phyloP scores from a whole-genome alignment of 2,329 filamentous ascomycete species.

The Tolypocladium pustulatum region DNA sequence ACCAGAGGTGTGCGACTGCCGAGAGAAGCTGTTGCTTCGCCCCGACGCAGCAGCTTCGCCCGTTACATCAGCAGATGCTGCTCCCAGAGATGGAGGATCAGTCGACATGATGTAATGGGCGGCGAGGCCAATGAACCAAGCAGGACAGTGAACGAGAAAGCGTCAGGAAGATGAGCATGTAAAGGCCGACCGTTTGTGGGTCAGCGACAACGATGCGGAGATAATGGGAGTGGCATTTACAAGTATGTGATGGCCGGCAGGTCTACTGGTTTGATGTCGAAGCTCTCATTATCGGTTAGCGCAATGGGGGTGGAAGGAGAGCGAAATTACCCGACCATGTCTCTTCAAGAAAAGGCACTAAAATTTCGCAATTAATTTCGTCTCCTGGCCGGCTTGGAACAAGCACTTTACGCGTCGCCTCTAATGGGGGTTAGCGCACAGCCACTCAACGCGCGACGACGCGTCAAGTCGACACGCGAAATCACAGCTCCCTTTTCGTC shows the following conservation, averaged over 20 bases:
- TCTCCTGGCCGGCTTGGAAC: not conserved
- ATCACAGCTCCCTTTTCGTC: constrained; percentile 9
- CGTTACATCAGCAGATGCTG: constrained; percentile 10
- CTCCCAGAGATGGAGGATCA: constrained; percentile 21
- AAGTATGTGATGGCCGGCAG: not conserved
- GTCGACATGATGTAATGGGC: constrained; percentile 18
- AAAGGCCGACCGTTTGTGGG: not conserved
- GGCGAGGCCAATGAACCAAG: not conserved
- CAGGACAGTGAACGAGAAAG: not conserved
- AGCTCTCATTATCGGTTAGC: not conserved
- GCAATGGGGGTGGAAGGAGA: not conserved
- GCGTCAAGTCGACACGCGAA: constrained; percentile 12
- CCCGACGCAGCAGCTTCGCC: constrained; percentile 12
- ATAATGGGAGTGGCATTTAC: not conserved
- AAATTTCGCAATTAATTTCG: not conserved
- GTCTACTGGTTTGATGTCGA: not conserved
- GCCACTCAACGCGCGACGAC: constrained; percentile 34
- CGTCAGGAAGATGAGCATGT: not conserved
- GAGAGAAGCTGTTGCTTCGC: constrained; percentile 50
- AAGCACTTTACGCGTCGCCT: constrained; percentile 25
- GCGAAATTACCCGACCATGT: not conserved
- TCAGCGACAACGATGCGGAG: not conserved
- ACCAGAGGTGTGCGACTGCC: constrained; percentile 43
- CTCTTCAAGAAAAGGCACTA: rapidly evolving
- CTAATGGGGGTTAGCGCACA: constrained; percentile 18